phyloP scores from a whole-genome alignment of 768 basidiomycete species.

The Gloeostereum incarnatum region DNA sequence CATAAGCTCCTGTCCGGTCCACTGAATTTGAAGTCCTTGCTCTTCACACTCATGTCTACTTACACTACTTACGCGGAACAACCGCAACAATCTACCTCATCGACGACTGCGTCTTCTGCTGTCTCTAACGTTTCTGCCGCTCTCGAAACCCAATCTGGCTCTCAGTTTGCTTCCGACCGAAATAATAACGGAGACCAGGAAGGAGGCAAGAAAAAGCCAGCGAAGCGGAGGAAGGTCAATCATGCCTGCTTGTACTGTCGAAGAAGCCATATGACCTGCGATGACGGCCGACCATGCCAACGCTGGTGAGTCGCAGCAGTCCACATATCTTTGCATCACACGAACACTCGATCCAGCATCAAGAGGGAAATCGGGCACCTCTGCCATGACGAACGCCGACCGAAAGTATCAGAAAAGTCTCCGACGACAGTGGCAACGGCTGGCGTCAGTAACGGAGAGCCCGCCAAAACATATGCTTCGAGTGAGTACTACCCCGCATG shows the following conservation, averaged over 20 bases:
- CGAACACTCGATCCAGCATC: constrained; percentile 42
- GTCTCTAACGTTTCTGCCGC: too few species aligned
- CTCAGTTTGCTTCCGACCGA: too few species aligned
- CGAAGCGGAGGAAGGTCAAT: constrained; percentile 79
- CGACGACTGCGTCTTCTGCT: too few species aligned
- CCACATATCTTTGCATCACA: constrained; percentile 2
- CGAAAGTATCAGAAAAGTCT: constrained; percentile 39
- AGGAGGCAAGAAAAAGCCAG: constrained; percentile 40
- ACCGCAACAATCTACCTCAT: too few species aligned
- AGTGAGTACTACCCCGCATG: too few species aligned
- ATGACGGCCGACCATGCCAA: constrained; percentile 84
- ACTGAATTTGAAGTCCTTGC: too few species aligned
- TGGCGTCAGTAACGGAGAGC: constrained; percentile 8
- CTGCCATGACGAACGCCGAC: constrained; percentile 79
- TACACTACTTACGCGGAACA: too few species aligned
- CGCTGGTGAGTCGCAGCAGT: constrained; percentile 60
- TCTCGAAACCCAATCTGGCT: too few species aligned
- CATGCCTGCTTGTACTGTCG: constrained; percentile 93
- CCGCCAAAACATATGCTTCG: not conserved
- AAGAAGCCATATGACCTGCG: constrained; percentile 89
- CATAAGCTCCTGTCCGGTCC: too few species aligned
- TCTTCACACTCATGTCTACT: too few species aligned
- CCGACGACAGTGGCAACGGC: constrained; percentile 16
- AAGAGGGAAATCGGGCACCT: constrained; percentile 95
- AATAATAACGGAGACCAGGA: too few species aligned